Conservation (phyloP, 192 early-diverging fungal species). For the Coemansia sp. region DNA sequence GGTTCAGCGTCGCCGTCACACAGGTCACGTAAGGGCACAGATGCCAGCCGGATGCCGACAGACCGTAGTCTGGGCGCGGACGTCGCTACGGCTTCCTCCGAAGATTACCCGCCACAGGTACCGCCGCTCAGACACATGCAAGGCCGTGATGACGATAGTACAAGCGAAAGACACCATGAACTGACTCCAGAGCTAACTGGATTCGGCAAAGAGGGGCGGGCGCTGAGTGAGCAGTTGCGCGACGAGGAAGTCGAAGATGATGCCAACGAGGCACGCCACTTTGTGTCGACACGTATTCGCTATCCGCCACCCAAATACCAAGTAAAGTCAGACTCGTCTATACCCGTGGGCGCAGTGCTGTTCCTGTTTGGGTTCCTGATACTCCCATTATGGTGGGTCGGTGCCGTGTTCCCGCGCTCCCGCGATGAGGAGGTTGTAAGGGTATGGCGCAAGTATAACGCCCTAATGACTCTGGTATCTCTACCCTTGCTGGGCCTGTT, state of each 20-base stretch:
- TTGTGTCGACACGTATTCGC: constrained; percentile 38
- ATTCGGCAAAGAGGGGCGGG: neutral
- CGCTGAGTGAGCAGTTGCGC: constrained; percentile 37
- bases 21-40: constrained; percentile 36
- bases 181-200: neutral
- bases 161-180: neutral
- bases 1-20: constrained; percentile 45
- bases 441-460: constrained; percentile 58
- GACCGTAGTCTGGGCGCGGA: constrained; percentile 16
- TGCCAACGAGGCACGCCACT: constrained; percentile 49
- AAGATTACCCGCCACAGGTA: constrained; percentile 23
- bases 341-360: constrained; percentile 44
- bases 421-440: constrained; percentile 29
- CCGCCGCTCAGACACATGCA: constrained; percentile 4
- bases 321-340: constrained; percentile 13
- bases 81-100: constrained; percentile 16
- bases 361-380: constrained; percentile 50
- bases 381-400: constrained; percentile 57
- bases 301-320: constrained; percentile 47
- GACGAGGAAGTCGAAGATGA: constrained; percentile 54
- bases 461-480: constrained; percentile 54
- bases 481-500: constrained; percentile 53
- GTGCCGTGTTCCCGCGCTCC: constrained; percentile 43
- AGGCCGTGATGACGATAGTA: constrained; percentile 17
- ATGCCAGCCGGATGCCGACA: constrained; percentile 17